Conservation (phyloP, 805 yeast species). For the Blastobotrys chiropterorum region DNA sequence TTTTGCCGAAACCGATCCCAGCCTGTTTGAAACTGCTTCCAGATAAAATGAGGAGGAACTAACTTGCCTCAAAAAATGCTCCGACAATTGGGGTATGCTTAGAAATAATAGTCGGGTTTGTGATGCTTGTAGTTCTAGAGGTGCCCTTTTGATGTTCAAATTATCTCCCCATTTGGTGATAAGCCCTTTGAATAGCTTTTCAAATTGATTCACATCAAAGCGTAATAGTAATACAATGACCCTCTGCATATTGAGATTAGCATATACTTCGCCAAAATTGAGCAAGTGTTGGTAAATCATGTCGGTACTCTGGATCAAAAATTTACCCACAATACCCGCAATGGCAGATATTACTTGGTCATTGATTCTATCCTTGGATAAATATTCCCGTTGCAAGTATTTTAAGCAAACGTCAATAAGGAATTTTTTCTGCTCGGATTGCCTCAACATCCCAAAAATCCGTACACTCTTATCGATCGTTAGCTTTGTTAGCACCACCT, state of each 20-base stretch:
- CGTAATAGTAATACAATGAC: constrained; percentile 17
- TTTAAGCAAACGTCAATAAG: constrained; percentile 11
- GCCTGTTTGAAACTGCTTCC: constrained; percentile 16
- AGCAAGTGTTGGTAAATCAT: constrained; percentile 8
- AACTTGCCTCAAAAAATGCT: not conserved
- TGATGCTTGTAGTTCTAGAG: constrained; percentile 40
- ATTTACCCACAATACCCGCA: constrained; percentile 15
- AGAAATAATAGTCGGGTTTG: constrained; percentile 45
- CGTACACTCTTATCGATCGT: constrained; percentile 1
- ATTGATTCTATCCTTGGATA: constrained; percentile 1
- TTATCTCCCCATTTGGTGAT: constrained; percentile 35
- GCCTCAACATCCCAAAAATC: constrained; percentile 9
- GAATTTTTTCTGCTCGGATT: constrained; percentile 11
- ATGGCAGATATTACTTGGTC: constrained; percentile 6
- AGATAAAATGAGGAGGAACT: constrained; percentile 17
- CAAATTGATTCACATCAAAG: constrained; percentile 4
- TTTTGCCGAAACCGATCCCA: constrained; percentile 12
- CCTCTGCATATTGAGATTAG: constrained; percentile 12
- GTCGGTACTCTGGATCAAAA: constrained; percentile 3
- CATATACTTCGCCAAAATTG: constrained; percentile 4
- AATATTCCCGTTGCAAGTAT: not conserved
- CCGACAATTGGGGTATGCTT: constrained; percentile 9
- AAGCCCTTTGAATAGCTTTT: constrained; percentile 15
- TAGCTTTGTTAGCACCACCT: constrained; percentile 8
- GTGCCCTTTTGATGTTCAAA: constrained; percentile 34